phyloP scores from a whole-genome alignment of 2,329 filamentous ascomycete genomes.

The Stachybotrys chlorohalonatus region DNA sequence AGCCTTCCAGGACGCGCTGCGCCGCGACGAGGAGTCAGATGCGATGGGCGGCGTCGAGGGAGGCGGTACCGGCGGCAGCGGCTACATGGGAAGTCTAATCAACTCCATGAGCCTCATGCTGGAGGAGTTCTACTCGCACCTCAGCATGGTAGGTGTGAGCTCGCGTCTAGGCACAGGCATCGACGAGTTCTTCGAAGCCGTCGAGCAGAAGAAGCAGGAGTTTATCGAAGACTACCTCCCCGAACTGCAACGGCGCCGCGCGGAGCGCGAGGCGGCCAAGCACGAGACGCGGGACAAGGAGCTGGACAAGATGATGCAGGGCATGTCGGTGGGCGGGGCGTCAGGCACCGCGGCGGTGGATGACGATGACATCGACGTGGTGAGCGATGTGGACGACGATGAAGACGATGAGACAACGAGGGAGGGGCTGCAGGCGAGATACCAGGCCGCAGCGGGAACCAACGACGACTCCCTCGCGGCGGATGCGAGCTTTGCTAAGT shows the following conservation, averaged over 20 bases:
- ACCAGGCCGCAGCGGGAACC: slow-evolving; percentile 63
- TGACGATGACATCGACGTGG: slow-evolving; percentile 32
- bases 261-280: slow-evolving; percentile 69
- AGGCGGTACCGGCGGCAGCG: slow-evolving; percentile 62
- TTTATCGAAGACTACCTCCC: slow-evolving; percentile 88
- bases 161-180: slow-evolving; percentile 88
- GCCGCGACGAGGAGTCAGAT: slow-evolving; percentile 69
- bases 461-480: slow-evolving; percentile 41
- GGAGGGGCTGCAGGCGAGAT: slow-evolving; percentile 64
- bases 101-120: slow-evolving; percentile 98
- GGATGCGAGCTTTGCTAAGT: slow-evolving; percentile 56
- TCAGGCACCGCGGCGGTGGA: slow-evolving; percentile 18
- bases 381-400: slow-evolving; percentile 41
- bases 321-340: slow-evolving; percentile 53
- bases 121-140: slow-evolving; percentile 92
- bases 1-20: slow-evolving; percentile 79
- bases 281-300: slow-evolving; percentile 66
- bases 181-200: slow-evolving; percentile 86
- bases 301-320: slow-evolving; percentile 87
- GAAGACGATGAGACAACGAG: slow-evolving; percentile 50
- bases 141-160: slow-evolving; percentile 88
- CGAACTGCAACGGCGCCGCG: slow-evolving; percentile 71
- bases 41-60: slow-evolving; percentile 67
- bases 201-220: slow-evolving; percentile 77
- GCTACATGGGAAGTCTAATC: slow-evolving; percentile 91